These are phyloP conservation scores for Cucurbita argyrosperma DNA, from an alignment of 306 rosid species.

Conservation along the genomic window DNA sequence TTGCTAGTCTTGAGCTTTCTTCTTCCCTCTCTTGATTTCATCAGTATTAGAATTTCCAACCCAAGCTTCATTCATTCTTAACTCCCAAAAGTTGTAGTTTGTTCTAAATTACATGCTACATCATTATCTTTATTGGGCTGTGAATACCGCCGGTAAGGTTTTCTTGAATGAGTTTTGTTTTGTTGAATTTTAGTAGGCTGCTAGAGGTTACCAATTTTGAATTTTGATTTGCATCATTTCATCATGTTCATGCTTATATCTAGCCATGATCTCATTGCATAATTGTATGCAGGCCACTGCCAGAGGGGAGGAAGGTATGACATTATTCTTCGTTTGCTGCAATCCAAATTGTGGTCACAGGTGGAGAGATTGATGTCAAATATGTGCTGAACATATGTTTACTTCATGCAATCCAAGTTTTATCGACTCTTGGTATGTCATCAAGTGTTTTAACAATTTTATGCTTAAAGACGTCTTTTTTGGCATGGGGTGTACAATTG, in stretches of 20 bases:
- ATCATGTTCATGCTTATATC: background rate
- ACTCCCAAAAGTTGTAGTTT: background rate
- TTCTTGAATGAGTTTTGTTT: background rate
- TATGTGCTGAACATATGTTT: too few species aligned
- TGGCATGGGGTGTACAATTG: too few species aligned
- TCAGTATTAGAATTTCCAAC: background rate
- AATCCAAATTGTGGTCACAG: constrained; percentile 60
- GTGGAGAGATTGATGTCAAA: constrained; percentile 41
- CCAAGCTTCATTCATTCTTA: background rate
- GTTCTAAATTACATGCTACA: background rate
- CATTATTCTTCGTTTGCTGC: constrained; percentile 73
- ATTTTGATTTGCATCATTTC: background rate
- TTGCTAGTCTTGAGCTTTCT: background rate
- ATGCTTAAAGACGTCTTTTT: background rate
- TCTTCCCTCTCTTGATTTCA: background rate
- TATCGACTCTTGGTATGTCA: background rate
- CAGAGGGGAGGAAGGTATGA: constrained; percentile 72
- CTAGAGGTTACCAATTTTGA: background rate
- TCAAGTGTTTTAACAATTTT: background rate
- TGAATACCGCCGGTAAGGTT: background rate
- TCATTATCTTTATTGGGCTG: background rate
- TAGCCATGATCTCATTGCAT: background rate
- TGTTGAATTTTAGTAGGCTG: background rate
- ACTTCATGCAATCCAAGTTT: background rate
- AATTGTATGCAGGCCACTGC: constrained; percentile 39